phyloP scores from a whole-genome alignment of 2,329 filamentous ascomycete genomes.

The Xylaria arbuscula region DNA sequence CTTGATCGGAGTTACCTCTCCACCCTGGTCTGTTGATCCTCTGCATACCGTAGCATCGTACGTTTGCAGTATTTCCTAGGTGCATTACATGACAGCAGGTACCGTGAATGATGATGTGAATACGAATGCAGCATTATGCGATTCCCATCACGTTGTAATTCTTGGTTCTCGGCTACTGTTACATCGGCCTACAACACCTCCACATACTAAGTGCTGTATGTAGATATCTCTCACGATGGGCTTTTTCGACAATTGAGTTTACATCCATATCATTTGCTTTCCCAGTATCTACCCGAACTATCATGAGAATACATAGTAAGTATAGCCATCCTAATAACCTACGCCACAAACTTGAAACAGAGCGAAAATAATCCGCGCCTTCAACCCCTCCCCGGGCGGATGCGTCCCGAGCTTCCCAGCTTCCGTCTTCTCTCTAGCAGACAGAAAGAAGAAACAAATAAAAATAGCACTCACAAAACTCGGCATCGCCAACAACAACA shows the following conservation, averaged over 20 bases:
- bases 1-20: slow-evolving; percentile 31
- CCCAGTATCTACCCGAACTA: neutral
- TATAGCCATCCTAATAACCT: neutral
- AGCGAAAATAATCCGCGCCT: neutral
- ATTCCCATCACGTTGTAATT: slow-evolving; percentile 2
- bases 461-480: neutral
- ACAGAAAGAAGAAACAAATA: neutral
- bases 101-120: neutral
- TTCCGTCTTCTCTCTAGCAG: neutral
- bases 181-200: neutral
- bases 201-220: neutral
- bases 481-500: neutral
- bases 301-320: neutral
- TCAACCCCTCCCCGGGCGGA: neutral
- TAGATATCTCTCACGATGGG: neutral
- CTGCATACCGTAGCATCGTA: slow-evolving; percentile 8
- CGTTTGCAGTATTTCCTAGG: neutral
- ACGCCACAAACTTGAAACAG: neutral
- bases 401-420: neutral
- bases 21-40: slow-evolving; percentile 20
- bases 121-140: neutral
- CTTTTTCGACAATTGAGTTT: no score
- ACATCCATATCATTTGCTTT: neutral
- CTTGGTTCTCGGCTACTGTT: neutral
- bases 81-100: neutral